A percentile compares a stretch with the other conserved stretches of the same genome.
phyloP scores from a whole-genome alignment of 306 rosid genomes.

The Ormosia semicastrata region DNA sequence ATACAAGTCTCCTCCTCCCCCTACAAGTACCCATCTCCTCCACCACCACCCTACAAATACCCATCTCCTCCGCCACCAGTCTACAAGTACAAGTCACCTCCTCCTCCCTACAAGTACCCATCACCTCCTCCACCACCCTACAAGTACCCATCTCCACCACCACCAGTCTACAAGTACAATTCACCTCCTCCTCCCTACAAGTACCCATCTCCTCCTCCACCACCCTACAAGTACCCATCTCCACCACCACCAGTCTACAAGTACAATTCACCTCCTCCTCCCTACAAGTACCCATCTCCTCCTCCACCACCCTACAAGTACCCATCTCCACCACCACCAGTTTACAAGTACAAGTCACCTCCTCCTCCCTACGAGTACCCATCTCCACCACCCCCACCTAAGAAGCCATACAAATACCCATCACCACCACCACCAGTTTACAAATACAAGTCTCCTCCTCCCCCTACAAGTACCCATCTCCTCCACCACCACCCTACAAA shows the following conservation, averaged over 20 bases:
- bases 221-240: background rate
- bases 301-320: background rate
- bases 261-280: background rate
- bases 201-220: constrained; percentile 15
- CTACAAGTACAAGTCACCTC: background rate
- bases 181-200: constrained; percentile 12
- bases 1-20: background rate
- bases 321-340: background rate
- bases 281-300: background rate
- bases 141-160: background rate
- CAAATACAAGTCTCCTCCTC: too few species aligned
- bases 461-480: background rate
- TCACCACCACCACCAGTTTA: constrained; percentile 16
- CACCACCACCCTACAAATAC: background rate
- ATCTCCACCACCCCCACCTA: too few species aligned
- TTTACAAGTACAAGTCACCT: too few species aligned
- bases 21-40: background rate
- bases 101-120: background rate
- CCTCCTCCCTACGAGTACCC: background rate
- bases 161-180: background rate
- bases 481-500: background rate
- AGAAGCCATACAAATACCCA: background rate
- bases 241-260: background rate
- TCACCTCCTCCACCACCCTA: background rate
- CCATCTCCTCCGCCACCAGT: background rate